These are phyloP conservation scores for Rhodotorula sp. DNA, from an alignment of 1,284 basidiomycete genomes.

Conservation along the genomic window DNA sequence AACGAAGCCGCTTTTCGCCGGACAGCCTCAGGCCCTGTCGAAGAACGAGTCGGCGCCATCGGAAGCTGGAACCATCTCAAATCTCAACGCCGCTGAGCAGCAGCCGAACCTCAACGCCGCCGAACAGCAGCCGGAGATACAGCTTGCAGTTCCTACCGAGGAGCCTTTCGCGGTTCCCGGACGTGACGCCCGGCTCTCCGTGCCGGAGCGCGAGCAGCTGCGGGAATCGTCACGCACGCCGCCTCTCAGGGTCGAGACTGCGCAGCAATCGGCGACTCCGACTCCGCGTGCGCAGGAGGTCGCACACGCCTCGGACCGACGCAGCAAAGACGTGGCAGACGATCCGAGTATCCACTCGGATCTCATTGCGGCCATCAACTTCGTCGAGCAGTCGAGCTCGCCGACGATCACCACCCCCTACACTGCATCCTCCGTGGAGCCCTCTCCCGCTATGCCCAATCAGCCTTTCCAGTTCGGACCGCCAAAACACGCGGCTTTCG, in stretches of 20 bases:
- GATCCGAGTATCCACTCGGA: slow-evolving; percentile 32
- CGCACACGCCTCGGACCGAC: background rate
- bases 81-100: too few species aligned
- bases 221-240: background rate
- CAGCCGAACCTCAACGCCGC: too few species aligned
- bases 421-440: slow-evolving; percentile 19
- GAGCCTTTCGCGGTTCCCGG: background rate
- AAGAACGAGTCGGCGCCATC: too few species aligned
- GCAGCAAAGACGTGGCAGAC: slow-evolving; percentile 1
- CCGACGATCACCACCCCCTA: slow-evolving; percentile 12
- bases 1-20: slow-evolving; percentile 24
- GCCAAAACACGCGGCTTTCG: slow-evolving; percentile 15
- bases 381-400: slow-evolving; percentile 31
- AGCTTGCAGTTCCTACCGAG: too few species aligned
- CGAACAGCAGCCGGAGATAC: too few species aligned
- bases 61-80: too few species aligned
- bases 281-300: background rate
- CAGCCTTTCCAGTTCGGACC: slow-evolving; percentile 25
- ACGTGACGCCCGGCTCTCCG: background rate
- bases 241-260: background rate
- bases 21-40: background rate
- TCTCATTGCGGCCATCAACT: slow-evolving; percentile 37
- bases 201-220: background rate
- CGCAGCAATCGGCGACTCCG: background rate
- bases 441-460: slow-evolving; percentile 12